Base-by-base conservation (phyloP, 768 basidiomycete species). In the Punctularia strigosozonata region DNA sequence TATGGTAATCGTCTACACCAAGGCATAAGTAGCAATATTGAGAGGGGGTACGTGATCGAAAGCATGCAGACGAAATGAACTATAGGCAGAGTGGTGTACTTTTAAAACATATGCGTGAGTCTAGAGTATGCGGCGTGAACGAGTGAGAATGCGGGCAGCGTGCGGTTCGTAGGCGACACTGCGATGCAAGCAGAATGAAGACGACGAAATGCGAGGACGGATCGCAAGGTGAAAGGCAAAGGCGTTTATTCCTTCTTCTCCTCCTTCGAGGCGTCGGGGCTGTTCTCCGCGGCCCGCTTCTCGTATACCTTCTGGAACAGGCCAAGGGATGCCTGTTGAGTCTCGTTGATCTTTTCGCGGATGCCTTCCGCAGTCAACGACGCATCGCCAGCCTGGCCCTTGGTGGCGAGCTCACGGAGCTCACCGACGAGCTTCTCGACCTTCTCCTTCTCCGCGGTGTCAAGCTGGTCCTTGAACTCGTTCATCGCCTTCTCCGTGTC, bases 401-500 rank as follows among this genome's bases (percentile, higher is more conserved):
- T 92, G 48, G 69, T 68, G 13, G 89, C 79, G 47, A 98, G 54
- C 59, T 91, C 90, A 34, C 91, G 77, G 36, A 98, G 80, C 63
- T 97, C 90, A 40, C 61, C 60, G 23, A 99, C 63, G 33, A 94
- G 82, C 60, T 81, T 82, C 38, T 79, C 63, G 48, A 99, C 92
- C 68, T 92, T 97, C 54, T 92, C 90, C 64, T 83, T 83, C 74
- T 99, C 95, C 2, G 77, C 60, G 5, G 75, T 75, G 48, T 97
- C 92, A 41, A 99, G 77, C 56, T 97, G 90, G 33, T 94, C 88
- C 70, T 92, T 91, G 76, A 98, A 98, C 65, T 99, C 95, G 53
- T 69, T 75, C 82, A 98, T 86, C 14, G 91, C 88, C 68, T 97
- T 98, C 73, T 97, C 91, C 2, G 92, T 98, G 56, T 98, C 94